Evolutionary conservation across 306 rosid species (phyloP), one percentile per base, ranked within the genome.

Genomic region (Prunus salicina): DNA sequence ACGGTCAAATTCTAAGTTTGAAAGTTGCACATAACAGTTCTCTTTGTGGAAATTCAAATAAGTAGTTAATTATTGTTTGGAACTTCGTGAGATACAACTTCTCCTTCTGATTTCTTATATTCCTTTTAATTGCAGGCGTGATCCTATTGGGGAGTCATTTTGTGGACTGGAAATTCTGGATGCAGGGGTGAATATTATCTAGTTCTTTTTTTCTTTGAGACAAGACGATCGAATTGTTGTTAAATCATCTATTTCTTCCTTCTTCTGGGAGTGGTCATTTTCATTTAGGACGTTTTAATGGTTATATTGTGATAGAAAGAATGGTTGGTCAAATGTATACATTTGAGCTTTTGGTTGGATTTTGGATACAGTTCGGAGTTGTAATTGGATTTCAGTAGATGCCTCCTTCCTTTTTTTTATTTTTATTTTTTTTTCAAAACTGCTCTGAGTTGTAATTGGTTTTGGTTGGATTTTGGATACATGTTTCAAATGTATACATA

Each of bases 181-280:
- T 93, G 98, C 96, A 85, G 98, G 91, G 98, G 89, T 86, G 96
- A 78, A 88, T 85, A 88, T 91, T 91, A 89, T 89, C 97, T 91
- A 88, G 93, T 87, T 85, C 72, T 78, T 84, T 86, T 80, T 38
- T 74, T 76, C 69, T 74, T 41, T 19, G 78, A 79, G 83, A 88
- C 87, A 63, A 81, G 83, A 88, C 87, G 58, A 85, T 82, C 84
- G 79, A 69, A 78, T 79, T 80, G 82, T 83, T 79, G 72, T 88
- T 79, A 69, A 82, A 86, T 69, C 79, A 84, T 73, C 79, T 83
- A 47, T 77, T 20, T 62, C 58, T 65, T 38, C 43, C 43, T 38
- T 43, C 73, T 53, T 43, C 73, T 53, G 69, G 70, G 56, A 53
- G 22, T 62, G 24, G 61, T 73, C 79, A 20, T 78, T 38, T 81